Base-by-base conservation (phyloP, 805 yeast species). In the Ogataea haglerorum region DNA sequence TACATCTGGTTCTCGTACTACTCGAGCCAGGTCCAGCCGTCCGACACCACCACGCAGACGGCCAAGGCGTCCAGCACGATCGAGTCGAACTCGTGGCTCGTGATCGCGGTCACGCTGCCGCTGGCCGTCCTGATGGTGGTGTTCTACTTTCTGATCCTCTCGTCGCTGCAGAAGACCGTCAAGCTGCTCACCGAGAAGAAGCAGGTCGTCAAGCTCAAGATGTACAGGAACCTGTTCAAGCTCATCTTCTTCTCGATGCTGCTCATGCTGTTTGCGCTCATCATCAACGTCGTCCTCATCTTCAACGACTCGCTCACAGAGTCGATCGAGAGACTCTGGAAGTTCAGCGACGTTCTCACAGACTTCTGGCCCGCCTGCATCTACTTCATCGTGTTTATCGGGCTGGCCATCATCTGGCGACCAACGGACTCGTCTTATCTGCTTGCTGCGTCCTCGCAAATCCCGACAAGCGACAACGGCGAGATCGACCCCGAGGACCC, bases 301-400 rank as follows among this genome's bases (percentile, higher is more conserved):
- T 69, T 89, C 49, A 82, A 86, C 31, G 83, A 85, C 75, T 76
- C 88, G 18, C 70, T 84, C 5, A 74, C 83, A 10, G 85, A 87
- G 45, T 75, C 86, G 59, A 75, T 91, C 43, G 95, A 90, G 56
- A 78, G 78, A 51, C 83, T 86, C 59, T 93, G 99, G 99, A 86
- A 90, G 65, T 77, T 87, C 32, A 78, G 95, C 56, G 90, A 87
- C 69, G 88, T 93, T 55, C 65, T 88, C 39, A 74, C 83, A 32
- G 96, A 91, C 53, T 95, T 95, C 68, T 90, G 98, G 96, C 95
- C 96, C 28, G 82, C 95, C 35, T 74, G 88, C 35, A 82, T 89
- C 10, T 93, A 88, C 66, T 87, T 85, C 57, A 65, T 82, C 34
- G 90, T 90, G 27, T 90, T 93, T 61, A 75, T 83, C 54, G 77